Conservation (phyloP, 2,329 filamentous ascomycete species). For the Verticillium longisporum region DNA sequence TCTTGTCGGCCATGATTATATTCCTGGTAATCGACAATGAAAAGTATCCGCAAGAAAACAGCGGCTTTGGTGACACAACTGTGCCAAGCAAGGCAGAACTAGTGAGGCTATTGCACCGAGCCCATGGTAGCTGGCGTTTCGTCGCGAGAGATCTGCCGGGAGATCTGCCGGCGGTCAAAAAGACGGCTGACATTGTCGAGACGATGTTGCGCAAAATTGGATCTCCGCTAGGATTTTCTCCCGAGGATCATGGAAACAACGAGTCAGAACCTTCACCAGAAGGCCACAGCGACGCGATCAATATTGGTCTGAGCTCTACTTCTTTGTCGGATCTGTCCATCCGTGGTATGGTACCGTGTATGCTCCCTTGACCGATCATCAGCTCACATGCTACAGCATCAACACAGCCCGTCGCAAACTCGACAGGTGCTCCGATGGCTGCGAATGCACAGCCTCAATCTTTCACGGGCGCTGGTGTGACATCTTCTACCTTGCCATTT, state of each 20-base stretch:
- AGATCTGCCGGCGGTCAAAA: conserved; percentile 31
- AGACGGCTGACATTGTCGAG: conserved; percentile 37
- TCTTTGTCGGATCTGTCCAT: not conserved
- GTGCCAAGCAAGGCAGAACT: conserved; percentile 31
- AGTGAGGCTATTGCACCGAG: conserved; percentile 30
- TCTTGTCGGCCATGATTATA: conserved; percentile 54
- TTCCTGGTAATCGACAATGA: conserved; percentile 42
- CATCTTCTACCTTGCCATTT: conserved; percentile 17
- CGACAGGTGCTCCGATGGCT: conserved; percentile 5
- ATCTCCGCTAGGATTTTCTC: conserved; percentile 16
- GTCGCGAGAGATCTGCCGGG: too few relatives aligned
- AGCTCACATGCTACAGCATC: not conserved
- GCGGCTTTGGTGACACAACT: conserved; percentile 4
- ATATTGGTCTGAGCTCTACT: not conserved
- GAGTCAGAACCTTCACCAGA: conserved; percentile 11
- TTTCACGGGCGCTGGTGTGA: conserved; percentile 10
- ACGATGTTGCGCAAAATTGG: conserved; percentile 38
- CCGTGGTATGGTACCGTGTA: not conserved
- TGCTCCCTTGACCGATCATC: not conserved
- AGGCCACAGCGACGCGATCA: not conserved
- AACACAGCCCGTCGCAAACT: not conserved
- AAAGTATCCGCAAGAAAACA: conserved; percentile 13
- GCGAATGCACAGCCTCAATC: conserved; percentile 11
- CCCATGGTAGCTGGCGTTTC: conserved; percentile 35
- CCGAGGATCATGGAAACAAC: conserved; percentile 2